phyloP scores from a whole-genome alignment of 2,329 filamentous ascomycete genomes.

The Trichoderma harzianum region DNA sequence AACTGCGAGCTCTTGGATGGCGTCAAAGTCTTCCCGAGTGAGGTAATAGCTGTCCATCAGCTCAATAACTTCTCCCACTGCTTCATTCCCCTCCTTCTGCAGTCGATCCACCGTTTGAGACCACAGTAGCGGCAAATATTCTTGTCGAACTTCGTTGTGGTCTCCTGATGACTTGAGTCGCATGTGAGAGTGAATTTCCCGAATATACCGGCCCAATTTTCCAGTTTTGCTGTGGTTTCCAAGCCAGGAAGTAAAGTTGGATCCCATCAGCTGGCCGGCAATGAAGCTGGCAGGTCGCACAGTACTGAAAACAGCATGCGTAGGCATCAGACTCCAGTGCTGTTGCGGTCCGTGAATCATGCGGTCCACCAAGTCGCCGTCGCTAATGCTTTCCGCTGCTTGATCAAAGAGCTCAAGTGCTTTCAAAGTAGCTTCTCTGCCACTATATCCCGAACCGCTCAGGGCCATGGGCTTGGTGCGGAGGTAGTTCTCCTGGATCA shows the following conservation, averaged over 20 bases:
- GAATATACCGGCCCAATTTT: slow-evolving; percentile 74
- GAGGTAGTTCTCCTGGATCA: slow-evolving; percentile 98
- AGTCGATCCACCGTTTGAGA: slow-evolving; percentile 71
- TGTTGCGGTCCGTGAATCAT: slow-evolving; percentile 99
- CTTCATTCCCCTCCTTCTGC: slow-evolving; percentile 75
- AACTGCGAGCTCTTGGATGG: slow-evolving; percentile 84
- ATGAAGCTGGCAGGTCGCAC: slow-evolving; percentile 87
- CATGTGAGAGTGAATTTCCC: slow-evolving; percentile 97
- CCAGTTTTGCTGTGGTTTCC: slow-evolving; percentile 89
- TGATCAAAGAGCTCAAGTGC: slow-evolving; percentile 81
- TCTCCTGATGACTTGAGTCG: slow-evolving; percentile 86
- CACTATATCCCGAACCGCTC: slow-evolving; percentile 52
- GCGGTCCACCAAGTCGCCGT: slow-evolving; percentile 90
- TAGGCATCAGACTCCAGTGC: slow-evolving; percentile 97
- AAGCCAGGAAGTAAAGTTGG: slow-evolving; percentile 85
- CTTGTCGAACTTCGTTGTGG: slow-evolving; percentile 87
- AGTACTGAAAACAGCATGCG: slow-evolving; percentile 92
- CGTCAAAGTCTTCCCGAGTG: slow-evolving; percentile 92
- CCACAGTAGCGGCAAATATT: slow-evolving; percentile 90
- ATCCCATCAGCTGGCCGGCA: slow-evolving; percentile 70
- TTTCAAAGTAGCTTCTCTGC: slow-evolving; percentile 72
- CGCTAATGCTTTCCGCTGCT: slow-evolving; percentile 93
- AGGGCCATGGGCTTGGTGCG: slow-evolving; percentile 71
- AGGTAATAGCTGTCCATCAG: slow-evolving; percentile 97
- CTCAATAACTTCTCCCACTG: slow-evolving; percentile 78